Conservation (phyloP, 139 green algal species). For the Pedinophyceae sp. region DNA sequence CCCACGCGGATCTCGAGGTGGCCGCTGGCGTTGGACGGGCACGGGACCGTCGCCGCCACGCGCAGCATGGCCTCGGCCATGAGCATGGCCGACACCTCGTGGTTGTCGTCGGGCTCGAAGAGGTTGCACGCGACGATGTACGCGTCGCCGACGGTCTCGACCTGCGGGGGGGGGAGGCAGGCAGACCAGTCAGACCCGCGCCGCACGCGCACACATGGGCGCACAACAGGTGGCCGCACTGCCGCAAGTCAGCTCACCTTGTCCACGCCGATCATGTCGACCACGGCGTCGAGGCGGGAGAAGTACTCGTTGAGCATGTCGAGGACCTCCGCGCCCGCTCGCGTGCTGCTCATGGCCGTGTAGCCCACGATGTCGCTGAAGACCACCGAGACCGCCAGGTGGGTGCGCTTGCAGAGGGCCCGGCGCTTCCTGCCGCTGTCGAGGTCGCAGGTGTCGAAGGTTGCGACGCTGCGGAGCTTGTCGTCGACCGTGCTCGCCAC, state of each 20-base stretch:
- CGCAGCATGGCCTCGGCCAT: background rate
- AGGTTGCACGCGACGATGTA: conserved; percentile 1
- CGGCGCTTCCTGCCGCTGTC: too few species aligned
- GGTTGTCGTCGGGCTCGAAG: background rate
- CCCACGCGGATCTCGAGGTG: conserved; percentile 11
- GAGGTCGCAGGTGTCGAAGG: too few species aligned
- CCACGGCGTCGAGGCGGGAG: conserved; percentile 8
- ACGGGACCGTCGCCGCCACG: background rate
- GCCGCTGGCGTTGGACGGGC: background rate
- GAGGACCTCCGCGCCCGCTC: conserved; percentile 2
- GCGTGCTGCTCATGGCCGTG: conserved; percentile 2
- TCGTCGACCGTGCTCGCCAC: too few species aligned
- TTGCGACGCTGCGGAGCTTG: too few species aligned
- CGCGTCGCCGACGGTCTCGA: conserved; percentile 17
- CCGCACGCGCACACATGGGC: too few species aligned
- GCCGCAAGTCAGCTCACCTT: too few species aligned
- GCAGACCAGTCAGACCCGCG: too few species aligned
- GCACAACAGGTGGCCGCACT: too few species aligned
- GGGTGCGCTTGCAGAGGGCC: too few species aligned
- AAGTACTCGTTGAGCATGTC: conserved; percentile 13
- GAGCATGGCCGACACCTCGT: background rate
- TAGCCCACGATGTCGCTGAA: too few species aligned
- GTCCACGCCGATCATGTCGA: conserved; percentile 8
- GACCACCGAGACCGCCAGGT: conserved; percentile 9
- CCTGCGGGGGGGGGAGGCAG: too few species aligned